Evolutionary conservation across 345 rosid genomes (phyloP).

Genomic region (Gossypium mustelinum): DNA sequence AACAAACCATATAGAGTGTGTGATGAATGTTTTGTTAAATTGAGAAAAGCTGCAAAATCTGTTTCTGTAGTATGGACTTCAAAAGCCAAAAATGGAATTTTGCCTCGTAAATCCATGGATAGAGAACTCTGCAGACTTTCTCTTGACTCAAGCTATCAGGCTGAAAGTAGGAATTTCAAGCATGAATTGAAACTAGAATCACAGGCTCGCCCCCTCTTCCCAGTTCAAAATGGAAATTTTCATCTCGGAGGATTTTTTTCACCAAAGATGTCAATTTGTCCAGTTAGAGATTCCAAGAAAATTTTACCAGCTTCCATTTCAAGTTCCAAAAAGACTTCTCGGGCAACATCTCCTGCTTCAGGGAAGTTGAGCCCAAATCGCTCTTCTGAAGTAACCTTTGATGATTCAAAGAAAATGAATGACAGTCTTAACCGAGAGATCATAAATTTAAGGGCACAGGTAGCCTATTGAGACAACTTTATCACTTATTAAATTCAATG

Average conservation of each 20-base stretch:
- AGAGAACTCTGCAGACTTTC: conserved; percentile 48
- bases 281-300: conserved; percentile 33
- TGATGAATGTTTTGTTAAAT: conserved; percentile 69
- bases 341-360: conserved; percentile 42
- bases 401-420: conserved; percentile 50
- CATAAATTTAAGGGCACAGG: conserved; percentile 59
- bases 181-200: conserved; percentile 28
- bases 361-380: conserved; percentile 48
- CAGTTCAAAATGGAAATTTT: conserved; percentile 33
- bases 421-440: conserved; percentile 50
- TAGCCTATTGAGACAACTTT: conserved; percentile 23
- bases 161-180: conserved; percentile 40
- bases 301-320: conserved; percentile 32
- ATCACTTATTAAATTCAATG: not conserved
- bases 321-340: conserved; percentile 38
- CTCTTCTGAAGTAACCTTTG: conserved; percentile 36
- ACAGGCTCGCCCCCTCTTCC: conserved; percentile 33
- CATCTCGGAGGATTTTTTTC: conserved; percentile 30
- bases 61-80: conserved; percentile 33
- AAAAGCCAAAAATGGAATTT: conserved; percentile 34
- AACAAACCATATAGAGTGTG: conserved; percentile 84
- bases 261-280: conserved; percentile 33
- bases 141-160: conserved; percentile 33
- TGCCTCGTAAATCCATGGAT: conserved; percentile 34
- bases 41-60: conserved; percentile 46